Base-by-base conservation (phyloP, 164 flowering plant species). In the Vitis riparia region DNA sequence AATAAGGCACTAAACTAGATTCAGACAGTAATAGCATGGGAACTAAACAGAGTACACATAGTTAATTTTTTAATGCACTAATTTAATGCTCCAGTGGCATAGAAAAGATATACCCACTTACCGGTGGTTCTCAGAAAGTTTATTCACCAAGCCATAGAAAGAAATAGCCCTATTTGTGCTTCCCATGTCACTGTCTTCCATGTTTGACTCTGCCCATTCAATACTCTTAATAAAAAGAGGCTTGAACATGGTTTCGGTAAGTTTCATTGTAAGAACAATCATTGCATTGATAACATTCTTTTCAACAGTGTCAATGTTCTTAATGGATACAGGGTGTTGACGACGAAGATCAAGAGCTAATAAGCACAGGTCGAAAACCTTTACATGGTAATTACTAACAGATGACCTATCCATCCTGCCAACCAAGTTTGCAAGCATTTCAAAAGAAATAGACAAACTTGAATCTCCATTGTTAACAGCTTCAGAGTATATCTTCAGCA, bases 341-440 rank as follows among this genome's bases (percentile, higher is more conserved):
- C 85, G 82, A 12, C 99, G 98, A 65, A 95, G 85, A 86, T 89
- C 99, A 75, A 95, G 98, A 8, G 94, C 96, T 63, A 72, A 52
- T 78, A 95, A 80, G 80, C 96, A 91, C 23, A 83, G 74, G 51
- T 89, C 91, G 78, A 86, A 92, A 73, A 95, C 82, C 72, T 77
- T 85, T 63, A 65, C 82, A 80, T 90, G 84, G 68, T 84, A 77
- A 68, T 76, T 77, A 64, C 70, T 78, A 70, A 91, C 73, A 27
- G 96, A 84, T 27, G 89, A 67, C 71, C 83, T 89, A 73, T 92
- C 98, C 96, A 93, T 87, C 48, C 67, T 68, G 64, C 79, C 65
- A 67, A 91, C 71, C 55, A 84, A 17, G 56, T 69, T 82, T 55
- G 83, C 78, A 2, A 91, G 73, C 92, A 95, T 88, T 60, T 81